Evolutionary conservation across 257 asterid genomes (phyloP).

Genomic region (Solanum boliviense): DNA sequence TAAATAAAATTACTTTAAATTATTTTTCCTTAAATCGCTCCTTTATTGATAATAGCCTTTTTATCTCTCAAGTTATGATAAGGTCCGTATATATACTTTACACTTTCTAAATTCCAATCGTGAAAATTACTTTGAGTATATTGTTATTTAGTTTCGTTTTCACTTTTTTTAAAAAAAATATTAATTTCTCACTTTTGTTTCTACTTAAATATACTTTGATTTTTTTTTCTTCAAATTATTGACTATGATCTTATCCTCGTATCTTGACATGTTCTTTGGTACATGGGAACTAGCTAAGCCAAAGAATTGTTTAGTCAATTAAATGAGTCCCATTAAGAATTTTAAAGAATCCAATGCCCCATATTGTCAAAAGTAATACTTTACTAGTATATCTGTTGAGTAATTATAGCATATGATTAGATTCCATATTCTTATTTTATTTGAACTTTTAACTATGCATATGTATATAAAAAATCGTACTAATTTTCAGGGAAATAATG

Average conservation of each 20-base stretch:
- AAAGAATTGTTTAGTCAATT: constrained; percentile 12
- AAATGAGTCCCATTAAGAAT: not conserved
- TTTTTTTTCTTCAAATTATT: not conserved
- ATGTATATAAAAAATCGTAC: not conserved
- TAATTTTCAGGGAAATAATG: constrained; percentile 63
- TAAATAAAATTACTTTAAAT: not conserved
- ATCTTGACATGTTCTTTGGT: not conserved
- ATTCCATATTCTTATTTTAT: not conserved
- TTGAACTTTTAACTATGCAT: not conserved
- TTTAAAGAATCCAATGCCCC: constrained; percentile 4
- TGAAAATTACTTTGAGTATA: not conserved
- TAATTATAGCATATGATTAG: not conserved
- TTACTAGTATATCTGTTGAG: not conserved
- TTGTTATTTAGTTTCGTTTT: not conserved
- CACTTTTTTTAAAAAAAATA: not conserved
- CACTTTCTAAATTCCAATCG: not conserved
- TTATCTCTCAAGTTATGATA: not conserved
- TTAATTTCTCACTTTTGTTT: not conserved
- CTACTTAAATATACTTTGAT: not conserved
- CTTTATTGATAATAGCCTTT: not conserved
- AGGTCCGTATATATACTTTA: not conserved
- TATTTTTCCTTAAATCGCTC: not conserved
- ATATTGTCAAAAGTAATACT: not conserved
- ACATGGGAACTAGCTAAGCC: not conserved
- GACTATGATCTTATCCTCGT: not conserved